phyloP scores from a whole-genome alignment of 2,329 filamentous ascomycete genomes.

The Coleophoma crateriformis region DNA sequence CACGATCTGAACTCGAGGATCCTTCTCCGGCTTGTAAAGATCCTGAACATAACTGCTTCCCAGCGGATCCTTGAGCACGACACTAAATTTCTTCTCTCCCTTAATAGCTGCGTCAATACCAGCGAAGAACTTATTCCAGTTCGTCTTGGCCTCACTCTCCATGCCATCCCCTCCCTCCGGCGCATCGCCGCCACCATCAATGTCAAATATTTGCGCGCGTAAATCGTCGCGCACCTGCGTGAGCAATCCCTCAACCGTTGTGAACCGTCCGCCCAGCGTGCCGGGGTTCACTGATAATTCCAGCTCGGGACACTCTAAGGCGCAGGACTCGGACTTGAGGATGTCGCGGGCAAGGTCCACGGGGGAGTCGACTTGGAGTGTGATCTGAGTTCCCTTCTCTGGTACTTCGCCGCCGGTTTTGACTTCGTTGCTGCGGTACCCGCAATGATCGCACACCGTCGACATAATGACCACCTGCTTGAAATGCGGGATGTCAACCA shows the following conservation, averaged over 20 bases:
- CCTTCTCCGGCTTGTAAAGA: conserved; percentile 67
- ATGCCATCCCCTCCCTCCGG: conserved; percentile 80
- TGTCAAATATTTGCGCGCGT: conserved; percentile 79
- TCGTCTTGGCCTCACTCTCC: conserved; percentile 52
- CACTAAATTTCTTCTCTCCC: conserved; percentile 73
- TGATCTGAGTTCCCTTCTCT: conserved; percentile 78
- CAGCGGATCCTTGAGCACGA: conserved; percentile 81
- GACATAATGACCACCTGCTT: conserved; percentile 96
- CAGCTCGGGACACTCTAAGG: conserved; percentile 80
- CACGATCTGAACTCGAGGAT: conserved; percentile 75
- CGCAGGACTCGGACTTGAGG: conserved; percentile 91
- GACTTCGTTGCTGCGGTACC: conserved; percentile 93
- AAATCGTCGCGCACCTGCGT: conserved; percentile 91
- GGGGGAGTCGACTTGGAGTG: conserved; percentile 60
- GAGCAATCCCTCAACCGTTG: conserved; percentile 89
- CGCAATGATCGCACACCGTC: conserved; percentile 85
- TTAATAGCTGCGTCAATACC: conserved; percentile 72
- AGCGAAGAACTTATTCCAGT: conserved; percentile 79
- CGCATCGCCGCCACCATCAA: conserved; percentile 46
- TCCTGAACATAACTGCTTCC: conserved; percentile 94
- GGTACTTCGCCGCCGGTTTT: conserved; percentile 95
- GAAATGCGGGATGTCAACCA: conserved; percentile 97
- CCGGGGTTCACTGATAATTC: conserved; percentile 85
- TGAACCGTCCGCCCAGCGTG: conserved; percentile 92
- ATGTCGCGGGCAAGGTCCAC: conserved; percentile 87